Evolutionary conservation across 1,139 yeast genomes (phyloP).

Genomic region (Petasospora rhodanensis): DNA sequence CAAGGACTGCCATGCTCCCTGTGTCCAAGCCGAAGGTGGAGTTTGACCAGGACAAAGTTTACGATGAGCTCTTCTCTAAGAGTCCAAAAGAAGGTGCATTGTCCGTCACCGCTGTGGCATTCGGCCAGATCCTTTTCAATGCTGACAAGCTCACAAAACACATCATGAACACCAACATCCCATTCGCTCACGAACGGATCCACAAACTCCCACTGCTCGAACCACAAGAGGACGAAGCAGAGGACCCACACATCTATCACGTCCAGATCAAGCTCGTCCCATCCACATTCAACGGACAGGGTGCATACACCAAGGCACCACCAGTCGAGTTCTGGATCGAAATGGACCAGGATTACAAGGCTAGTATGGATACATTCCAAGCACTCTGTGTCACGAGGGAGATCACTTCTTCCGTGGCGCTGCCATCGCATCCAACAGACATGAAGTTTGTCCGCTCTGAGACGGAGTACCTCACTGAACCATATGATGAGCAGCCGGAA

Average conservation of each 20-base stretch:
- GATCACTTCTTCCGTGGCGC: conserved; percentile 14
- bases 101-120: conserved; percentile 18
- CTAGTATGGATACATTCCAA: conserved; percentile 35
- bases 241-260: conserved; percentile 39
- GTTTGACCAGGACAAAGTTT: conserved; percentile 11
- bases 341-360: conserved; percentile 37
- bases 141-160: conserved; percentile 16
- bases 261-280: conserved; percentile 50
- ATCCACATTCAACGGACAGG: conserved; percentile 31
- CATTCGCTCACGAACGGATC: conserved; percentile 38
- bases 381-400: conserved; percentile 18
- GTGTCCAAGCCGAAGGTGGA: conserved; percentile 6
- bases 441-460: conserved; percentile 21
- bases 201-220: conserved; percentile 28
- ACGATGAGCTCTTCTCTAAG: conserved; percentile 7
- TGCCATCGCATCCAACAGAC: conserved; percentile 20
- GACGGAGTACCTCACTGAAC: conserved; percentile 15
- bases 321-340: conserved; percentile 55
- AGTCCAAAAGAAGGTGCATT: conserved; percentile 2
- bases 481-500: conserved; percentile 22
- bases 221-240: conserved; percentile 16
- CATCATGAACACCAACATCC: conserved; percentile 41
- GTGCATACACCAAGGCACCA: conserved; percentile 34
- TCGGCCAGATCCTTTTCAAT: conserved; percentile 23
- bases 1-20: conserved; percentile 8